Evolutionary conservation across 176 grass and related monocot species (phyloP).

Genomic region (Cocos nucifera): DNA sequence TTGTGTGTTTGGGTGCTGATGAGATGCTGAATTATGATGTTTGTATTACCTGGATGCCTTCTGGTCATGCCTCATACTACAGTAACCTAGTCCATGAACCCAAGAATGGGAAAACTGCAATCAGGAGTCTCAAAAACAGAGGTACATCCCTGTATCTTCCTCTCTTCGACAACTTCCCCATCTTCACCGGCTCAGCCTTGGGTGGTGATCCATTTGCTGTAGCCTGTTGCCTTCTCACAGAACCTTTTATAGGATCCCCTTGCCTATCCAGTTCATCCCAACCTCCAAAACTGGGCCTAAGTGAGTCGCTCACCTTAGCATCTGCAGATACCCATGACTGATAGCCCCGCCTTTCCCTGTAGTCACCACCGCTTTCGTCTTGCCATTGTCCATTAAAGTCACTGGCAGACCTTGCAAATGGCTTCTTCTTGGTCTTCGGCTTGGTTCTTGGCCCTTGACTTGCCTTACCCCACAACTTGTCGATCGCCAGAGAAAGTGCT

Average conservation of each 20-base stretch:
- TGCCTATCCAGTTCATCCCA: conserved; percentile 64
- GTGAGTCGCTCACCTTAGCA: conserved; percentile 2
- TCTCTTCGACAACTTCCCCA: conserved; percentile 28
- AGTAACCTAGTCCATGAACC: conserved; percentile 80
- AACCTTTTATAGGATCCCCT: conserved; percentile 2
- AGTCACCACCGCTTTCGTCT: conserved; percentile 3
- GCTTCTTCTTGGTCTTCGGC: conserved; percentile 9
- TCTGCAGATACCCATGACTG: conserved; percentile 33
- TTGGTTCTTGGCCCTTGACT: conserved; percentile 7
- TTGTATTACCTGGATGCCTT: too few species aligned
- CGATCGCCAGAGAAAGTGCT: conserved; percentile 40
- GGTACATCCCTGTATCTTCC: conserved; percentile 53
- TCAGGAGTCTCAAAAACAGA: conserved; percentile 54
- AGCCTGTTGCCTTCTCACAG: neutral
- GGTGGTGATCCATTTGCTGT: neutral
- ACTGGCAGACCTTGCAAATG: conserved; percentile 11
- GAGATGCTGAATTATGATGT: too few species aligned
- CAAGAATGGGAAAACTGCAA: conserved; percentile 82
- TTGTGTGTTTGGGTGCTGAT: too few species aligned
- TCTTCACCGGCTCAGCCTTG: conserved; percentile 2
- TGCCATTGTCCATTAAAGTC: conserved; percentile 18
- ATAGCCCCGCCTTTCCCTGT: conserved; percentile 21
- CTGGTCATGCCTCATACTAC: conserved; percentile 1
- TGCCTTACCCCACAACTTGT: conserved; percentile 34
- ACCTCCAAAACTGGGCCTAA: conserved; percentile 45